Evolutionary conservation across 768 basidiomycete genomes (phyloP).

Genomic region (Mycena floridula): DNA sequence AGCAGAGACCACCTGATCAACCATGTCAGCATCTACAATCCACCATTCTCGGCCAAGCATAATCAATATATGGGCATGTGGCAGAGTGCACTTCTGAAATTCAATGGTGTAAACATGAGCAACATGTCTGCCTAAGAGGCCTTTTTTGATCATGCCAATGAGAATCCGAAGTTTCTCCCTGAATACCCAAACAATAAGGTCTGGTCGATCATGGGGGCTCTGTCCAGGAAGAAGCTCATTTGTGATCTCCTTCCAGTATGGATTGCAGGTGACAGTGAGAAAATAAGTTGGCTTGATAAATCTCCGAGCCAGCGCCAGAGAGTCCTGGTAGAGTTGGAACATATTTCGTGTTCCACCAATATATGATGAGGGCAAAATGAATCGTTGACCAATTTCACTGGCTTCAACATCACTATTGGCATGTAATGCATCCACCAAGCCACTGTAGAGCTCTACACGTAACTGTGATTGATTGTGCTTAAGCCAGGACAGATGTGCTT

Average conservation of each 20-base stretch:
- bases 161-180: constrained; percentile 31
- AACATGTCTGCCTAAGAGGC: constrained; percentile 33
- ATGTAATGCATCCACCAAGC: constrained; percentile 23
- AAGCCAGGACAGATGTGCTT: constrained; percentile 18
- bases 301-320: constrained; percentile 30
- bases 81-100: constrained; percentile 52
- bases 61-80: constrained; percentile 47
- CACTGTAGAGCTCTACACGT: constrained; percentile 25
- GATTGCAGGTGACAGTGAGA: constrained; percentile 14
- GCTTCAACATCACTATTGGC: constrained; percentile 18
- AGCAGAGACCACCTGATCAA: constrained; percentile 36
- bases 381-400: constrained; percentile 21
- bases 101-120: constrained; percentile 48
- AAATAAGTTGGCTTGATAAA: constrained; percentile 34
- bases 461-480: constrained; percentile 25
- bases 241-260: constrained; percentile 33
- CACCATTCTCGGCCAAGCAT: constrained; percentile 28
- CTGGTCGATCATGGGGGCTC: constrained; percentile 34
- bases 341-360: constrained; percentile 35
- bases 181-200: constrained; percentile 42
- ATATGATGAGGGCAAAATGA: constrained; percentile 36
- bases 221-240: constrained; percentile 32
- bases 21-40: constrained; percentile 24
- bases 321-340: constrained; percentile 37
- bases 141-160: constrained; percentile 27